Evolutionary conservation across 345 rosid species (phyloP), one percentile per base, ranked within the genome.

Genomic region (Citrus inodora): DNA sequence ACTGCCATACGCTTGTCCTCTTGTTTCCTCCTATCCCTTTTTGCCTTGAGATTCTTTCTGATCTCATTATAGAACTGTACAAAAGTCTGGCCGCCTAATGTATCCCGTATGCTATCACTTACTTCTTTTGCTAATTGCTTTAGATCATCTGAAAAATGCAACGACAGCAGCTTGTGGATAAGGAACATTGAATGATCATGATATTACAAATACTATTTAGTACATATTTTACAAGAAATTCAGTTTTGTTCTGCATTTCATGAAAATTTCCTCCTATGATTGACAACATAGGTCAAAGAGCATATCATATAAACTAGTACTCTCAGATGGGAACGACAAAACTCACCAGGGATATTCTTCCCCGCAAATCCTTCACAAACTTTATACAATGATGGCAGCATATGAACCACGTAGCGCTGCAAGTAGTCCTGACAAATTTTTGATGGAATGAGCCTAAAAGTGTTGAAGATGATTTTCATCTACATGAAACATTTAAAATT

Each of bases 291-390:
- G 5, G 62, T 19, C 28, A 2, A 33, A 25, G 32, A 16, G 25
- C 24, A 61, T 60, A 60, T 28, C 25, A 60, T 46, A 13, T 3
- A 13, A 46, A 46, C 51, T 46, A 46, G 51, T 13, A 46, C 51
- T 11, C 2, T 46, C 16, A 46, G 51, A 53, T 65, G 64, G 59
- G 3, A 67, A 14, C 38, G 38, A 11, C 46, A n/a, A 77, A 58
- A 78, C 88, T 78, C 72, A 93, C 98, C 97, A 40, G 87, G 62
- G 67, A 94, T 83, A 79, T 83, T 83, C 82, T 88, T 94, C 71
- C 97, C 99, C 9, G 98, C 80, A 80, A 79, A 90, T 77, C 95
- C 97, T 90, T 96, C 97, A n/a, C 87, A 89, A 38, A 96, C 91
- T 91, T 96, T 96, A 86, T 90, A 96, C 74, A 92, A 67, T 0